These are phyloP conservation scores for Colletotrichum phormii DNA, from an alignment of 2,329 filamentous ascomycete species.

Conservation along the genomic window DNA sequence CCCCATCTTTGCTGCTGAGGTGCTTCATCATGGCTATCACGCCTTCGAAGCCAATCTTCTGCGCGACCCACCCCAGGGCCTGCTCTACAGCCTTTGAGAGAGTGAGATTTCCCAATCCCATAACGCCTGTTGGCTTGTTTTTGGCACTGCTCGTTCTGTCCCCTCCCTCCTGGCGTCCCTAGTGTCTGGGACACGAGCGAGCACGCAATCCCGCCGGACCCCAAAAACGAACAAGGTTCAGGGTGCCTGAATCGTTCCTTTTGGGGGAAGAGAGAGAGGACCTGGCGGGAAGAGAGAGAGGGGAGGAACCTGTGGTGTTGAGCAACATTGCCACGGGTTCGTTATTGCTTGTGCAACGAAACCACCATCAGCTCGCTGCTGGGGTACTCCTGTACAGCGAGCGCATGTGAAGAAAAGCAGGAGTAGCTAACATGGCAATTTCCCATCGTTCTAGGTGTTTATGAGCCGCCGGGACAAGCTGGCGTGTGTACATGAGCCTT, in stretches of 20 bases:
- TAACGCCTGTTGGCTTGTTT: constrained; percentile 18
- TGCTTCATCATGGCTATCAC: constrained; percentile 58
- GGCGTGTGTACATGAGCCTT: constrained; percentile 91
- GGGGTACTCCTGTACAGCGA: not conserved
- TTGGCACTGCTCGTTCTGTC: not conserved
- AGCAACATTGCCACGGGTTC: not conserved
- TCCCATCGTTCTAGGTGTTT: constrained; percentile 76
- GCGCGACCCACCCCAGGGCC: constrained; percentile 92
- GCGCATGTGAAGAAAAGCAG: not conserved
- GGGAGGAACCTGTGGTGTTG: not conserved
- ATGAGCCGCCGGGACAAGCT: constrained; percentile 91
- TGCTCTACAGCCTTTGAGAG: constrained; percentile 98
- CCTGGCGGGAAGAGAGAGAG: not conserved
- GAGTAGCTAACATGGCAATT: constrained; percentile 16
- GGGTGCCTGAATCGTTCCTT: constrained; percentile 26
- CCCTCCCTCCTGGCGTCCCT: too few relatives aligned
- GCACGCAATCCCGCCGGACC: constrained; percentile 17
- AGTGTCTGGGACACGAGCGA: not conserved
- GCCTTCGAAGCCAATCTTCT: constrained; percentile 81
- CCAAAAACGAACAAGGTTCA: constrained; percentile 31
- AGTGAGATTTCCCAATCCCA: constrained; percentile 61
- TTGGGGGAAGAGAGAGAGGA: not conserved
- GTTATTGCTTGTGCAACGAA: not conserved
- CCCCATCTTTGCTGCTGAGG: constrained; percentile 30
- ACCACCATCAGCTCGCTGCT: not conserved